Base-by-base conservation (phyloP, 1,284 basidiomycete species). In the Malassezia brasiliensis region DNA sequence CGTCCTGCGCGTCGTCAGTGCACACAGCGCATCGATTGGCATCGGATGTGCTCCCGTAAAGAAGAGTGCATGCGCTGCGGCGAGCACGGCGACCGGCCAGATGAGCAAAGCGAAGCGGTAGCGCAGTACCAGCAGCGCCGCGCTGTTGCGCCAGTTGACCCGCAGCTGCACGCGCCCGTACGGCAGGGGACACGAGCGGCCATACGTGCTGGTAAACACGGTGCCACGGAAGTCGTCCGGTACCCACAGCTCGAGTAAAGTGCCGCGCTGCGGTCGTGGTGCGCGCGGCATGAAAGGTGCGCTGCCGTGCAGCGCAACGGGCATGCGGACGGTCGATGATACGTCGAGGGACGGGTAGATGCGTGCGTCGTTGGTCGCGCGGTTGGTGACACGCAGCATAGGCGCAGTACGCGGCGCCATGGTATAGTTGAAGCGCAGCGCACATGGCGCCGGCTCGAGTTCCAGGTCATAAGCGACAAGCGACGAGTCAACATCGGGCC, bases 271-370 rank as follows among this genome's bases (percentile, higher is more conserved):
- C 32, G 12, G 31, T 8, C 42, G 34, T 11, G 49, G 41, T 6
- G 62, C 46, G 9, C 60, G 61, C 11, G 66, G 65, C 53, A 73
- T 63, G 59, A 66, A 73, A 6, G 70, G 70, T 6, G 70, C 67
- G 4, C 53, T 58, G 14, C 63, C 67, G 40, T 72, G 68, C 25
- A 73, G 60, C 36, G 65, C 57, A 2, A 72, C 48, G 3, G 55
- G 54, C 2, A 63, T 45, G 12, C 46, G 45, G 45, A 62, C 59
- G 2, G 53, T 31, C 30, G 52, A 48, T 20, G 47, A 36, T 9
- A 48, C 50, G 37, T 60, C 51, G 9, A 60, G 46, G 5, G 55
- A 58, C 19, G 69, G 68, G 53, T 61, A 69, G 54, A 62, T 66
- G 28, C 63, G 57, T 2, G 60, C 60, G 41, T 74, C 71, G 17